Evolutionary conservation across 192 early-diverging fungal species (phyloP).

Genomic region (Entomortierella beljakovae): DNA sequence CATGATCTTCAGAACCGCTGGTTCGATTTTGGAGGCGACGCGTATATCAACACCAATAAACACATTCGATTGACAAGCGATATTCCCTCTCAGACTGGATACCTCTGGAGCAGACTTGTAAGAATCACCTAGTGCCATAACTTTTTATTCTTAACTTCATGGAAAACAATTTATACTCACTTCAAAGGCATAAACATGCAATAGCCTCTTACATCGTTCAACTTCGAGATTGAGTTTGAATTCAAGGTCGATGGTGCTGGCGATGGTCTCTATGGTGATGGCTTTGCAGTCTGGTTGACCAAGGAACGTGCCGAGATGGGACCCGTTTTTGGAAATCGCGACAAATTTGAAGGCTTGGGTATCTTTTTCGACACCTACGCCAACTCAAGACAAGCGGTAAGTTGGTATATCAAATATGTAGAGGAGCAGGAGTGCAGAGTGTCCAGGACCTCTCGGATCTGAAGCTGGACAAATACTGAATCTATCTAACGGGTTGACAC

Average conservation of each 20-base stretch:
- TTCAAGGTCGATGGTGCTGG: slow-evolving; percentile 87
- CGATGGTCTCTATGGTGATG: slow-evolving; percentile 89
- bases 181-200: slow-evolving; percentile 16
- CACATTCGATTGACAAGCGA: slow-evolving; percentile 90
- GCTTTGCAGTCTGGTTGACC: slow-evolving; percentile 97
- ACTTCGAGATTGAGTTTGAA: slow-evolving; percentile 93
- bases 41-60: slow-evolving; percentile 88
- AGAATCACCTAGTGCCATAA: background rate
- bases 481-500: no score
- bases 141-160: background rate
- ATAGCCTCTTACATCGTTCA: slow-evolving; percentile 70
- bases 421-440: no score
- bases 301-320: slow-evolving; percentile 75
- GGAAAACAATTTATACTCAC: background rate
- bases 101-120: slow-evolving; percentile 80
- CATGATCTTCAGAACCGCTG: slow-evolving; percentile 84
- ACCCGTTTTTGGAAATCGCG: slow-evolving; percentile 89
- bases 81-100: slow-evolving; percentile 81
- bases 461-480: no score
- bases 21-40: slow-evolving; percentile 96
- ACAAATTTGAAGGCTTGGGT: slow-evolving; percentile 92
- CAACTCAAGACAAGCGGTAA: slow-evolving; percentile 74
- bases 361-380: slow-evolving; percentile 98
- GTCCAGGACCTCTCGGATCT: no score
- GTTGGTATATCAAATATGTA: background rate